phyloP scores from a whole-genome alignment of 148 eudicot species.

The Vaccinium corymbosum region DNA sequence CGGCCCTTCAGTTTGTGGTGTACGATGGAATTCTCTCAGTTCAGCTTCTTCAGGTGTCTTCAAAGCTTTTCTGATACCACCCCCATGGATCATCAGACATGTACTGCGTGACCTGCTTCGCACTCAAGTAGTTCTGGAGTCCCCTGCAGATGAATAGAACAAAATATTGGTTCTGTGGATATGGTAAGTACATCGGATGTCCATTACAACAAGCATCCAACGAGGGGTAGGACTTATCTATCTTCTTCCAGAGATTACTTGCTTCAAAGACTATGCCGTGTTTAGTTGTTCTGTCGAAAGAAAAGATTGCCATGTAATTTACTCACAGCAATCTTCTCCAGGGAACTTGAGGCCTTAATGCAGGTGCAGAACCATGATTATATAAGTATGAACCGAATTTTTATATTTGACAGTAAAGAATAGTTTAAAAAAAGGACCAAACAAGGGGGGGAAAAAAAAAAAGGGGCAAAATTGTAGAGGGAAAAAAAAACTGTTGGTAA shows the following conservation, averaged over 20 bases:
- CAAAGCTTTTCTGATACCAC: constrained; percentile 74
- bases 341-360: not conserved
- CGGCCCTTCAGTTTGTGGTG: not conserved
- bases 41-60: constrained; percentile 15
- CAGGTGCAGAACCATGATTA: not conserved
- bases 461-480: not conserved
- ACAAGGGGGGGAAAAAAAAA: not conserved
- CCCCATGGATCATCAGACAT: constrained; percentile 88
- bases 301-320: constrained; percentile 7
- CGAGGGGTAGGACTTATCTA: no score
- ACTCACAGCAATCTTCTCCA: not conserved
- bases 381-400: not conserved
- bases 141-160: constrained; percentile 60
- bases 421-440: not conserved
- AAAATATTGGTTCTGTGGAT: not conserved
- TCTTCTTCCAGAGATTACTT: no score
- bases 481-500: not conserved
- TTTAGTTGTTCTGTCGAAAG: not conserved
- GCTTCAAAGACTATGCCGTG: not conserved
- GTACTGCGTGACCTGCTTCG: constrained; percentile 87
- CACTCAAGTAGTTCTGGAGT: constrained; percentile 75
- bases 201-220: not conserved
- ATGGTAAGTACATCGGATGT: not conserved
- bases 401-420: not conserved
- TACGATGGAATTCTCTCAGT: not conserved